Base-by-base conservation (phyloP, 2,329 filamentous ascomycete species). In the Apiospora rasikravindrae region DNA sequence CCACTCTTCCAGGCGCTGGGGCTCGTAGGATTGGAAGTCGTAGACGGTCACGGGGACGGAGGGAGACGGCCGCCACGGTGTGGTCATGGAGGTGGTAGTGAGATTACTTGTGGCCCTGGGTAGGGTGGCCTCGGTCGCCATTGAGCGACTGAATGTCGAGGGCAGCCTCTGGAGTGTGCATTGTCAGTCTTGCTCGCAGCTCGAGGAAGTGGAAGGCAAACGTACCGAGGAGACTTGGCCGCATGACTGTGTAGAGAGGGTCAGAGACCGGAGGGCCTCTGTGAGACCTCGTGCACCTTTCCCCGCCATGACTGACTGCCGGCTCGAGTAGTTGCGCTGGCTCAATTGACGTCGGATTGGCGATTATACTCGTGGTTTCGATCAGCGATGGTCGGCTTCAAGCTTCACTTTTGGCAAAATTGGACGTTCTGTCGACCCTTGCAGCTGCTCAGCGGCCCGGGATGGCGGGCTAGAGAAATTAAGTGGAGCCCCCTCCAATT, bases 11-110 rank as follows among this genome's bases (percentile, higher is more conserved):
- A 97, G 92, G 69, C 90, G 87, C 68, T 91, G 86, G 33, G 96
- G 96, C 83, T 98, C 95, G 83, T 98, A 91, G 14, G 91, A 90
- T 47, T 96, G 96, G 86, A 98, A 99, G 81, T 88, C 87, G 89
- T 98, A 95, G 83, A 98, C 90, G 71, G 96, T 98, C 74, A 96
- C 88, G 71, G 93, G 90, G 71, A 97, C 94, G 42, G 90, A 91
- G 75, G 87, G 86, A 75, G 86, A 89, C 76, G 86, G 86, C 75
- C 84, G 82, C 83, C 84, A 88, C 13, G 81, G 78, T 24, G 71
- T 79, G 69, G 82, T 84, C 73, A 77, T 76, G 74, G 80, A 83
- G 73, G 75, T 73, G 70, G 76, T 80, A 45, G 76, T 80, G 49
- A 79, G 78, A 19, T 82, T 82, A 70, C 77, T 79, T 72, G 83